These are phyloP conservation scores for Verticillium isaacii DNA, from an alignment of 2,329 filamentous ascomycete genomes.

Conservation along the genomic window DNA sequence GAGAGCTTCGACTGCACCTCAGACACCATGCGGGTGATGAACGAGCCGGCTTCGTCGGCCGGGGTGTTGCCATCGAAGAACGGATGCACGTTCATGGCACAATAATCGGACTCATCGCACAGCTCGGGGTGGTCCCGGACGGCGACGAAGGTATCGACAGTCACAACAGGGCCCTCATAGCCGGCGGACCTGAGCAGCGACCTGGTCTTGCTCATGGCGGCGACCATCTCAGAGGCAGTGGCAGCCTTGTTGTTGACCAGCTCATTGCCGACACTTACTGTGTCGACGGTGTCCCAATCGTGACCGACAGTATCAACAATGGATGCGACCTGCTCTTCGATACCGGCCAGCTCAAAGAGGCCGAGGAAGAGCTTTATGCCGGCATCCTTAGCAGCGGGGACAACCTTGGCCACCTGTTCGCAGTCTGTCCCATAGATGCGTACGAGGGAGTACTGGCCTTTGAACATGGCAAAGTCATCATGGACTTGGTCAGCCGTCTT, in stretches of 20 bases:
- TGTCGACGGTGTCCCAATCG: conserved; percentile 66
- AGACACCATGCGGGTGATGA: conserved; percentile 54
- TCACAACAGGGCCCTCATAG: conserved; percentile 69
- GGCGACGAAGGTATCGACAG: conserved; percentile 73
- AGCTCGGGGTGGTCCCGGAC: conserved; percentile 62
- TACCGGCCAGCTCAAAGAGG: conserved; percentile 58
- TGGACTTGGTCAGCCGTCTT: conserved; percentile 61
- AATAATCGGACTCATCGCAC: conserved; percentile 71
- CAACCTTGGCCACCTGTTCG: conserved; percentile 60
- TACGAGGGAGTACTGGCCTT: conserved; percentile 53
- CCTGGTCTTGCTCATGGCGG: conserved; percentile 54
- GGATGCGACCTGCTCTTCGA: conserved; percentile 51
- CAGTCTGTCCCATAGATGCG: conserved; percentile 81
- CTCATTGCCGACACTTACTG: conserved; percentile 78
- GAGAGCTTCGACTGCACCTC: conserved; percentile 36
- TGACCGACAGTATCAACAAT: conserved; percentile 55
- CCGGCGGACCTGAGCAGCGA: conserved; percentile 54
- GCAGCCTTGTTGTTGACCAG: conserved; percentile 61
- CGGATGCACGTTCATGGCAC: conserved; percentile 75
- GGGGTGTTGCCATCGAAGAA: conserved; percentile 69
- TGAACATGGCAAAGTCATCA: conserved; percentile 55
- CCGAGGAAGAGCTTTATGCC: conserved; percentile 71
- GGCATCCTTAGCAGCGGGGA: conserved; percentile 58
- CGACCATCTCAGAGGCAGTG: conserved; percentile 48
- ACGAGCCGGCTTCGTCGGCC: conserved; percentile 60